phyloP scores from a whole-genome alignment of 1,284 basidiomycete genomes.

The Cutaneotrichosporon arboriforme region DNA sequence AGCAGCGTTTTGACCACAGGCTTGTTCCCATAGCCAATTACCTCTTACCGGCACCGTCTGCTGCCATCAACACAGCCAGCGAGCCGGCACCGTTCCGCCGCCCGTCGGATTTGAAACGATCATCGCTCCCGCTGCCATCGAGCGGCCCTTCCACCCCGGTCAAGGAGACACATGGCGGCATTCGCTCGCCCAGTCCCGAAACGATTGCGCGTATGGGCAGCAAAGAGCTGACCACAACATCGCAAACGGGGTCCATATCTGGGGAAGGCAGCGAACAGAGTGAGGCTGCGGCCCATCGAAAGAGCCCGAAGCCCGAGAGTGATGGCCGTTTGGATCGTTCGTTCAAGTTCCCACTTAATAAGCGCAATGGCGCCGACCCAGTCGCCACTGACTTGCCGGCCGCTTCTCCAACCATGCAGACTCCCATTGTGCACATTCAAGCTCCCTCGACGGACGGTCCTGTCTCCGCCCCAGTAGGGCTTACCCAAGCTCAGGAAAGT shows the following conservation, averaged over 20 bases:
- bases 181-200: conserved; percentile 41
- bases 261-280: conserved; percentile 4
- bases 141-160: conserved; percentile 20
- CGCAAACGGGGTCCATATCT: conserved; percentile 11
- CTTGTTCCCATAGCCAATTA: conserved; percentile 79
- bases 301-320: conserved; percentile 44
- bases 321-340: conserved; percentile 44
- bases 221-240: conserved; percentile 22
- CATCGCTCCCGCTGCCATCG: conserved; percentile 29
- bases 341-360: conserved; percentile 43
- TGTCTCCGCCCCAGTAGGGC: conserved; percentile 16
- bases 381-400: background rate
- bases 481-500: conserved; percentile 6
- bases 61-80: conserved; percentile 49
- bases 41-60: conserved; percentile 64
- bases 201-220: conserved; percentile 47
- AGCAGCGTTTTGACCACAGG: conserved; percentile 48
- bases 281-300: conserved; percentile 8
- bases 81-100: conserved; percentile 52
- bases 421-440: conserved; percentile 18
- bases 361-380: background rate
- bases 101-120: conserved; percentile 31
- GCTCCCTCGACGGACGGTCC: conserved; percentile 19
- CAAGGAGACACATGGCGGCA: conserved; percentile 22
- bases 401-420: conserved; percentile 5